Evolutionary conservation across 2,329 filamentous ascomycete genomes (phyloP).

Genomic region (Grosmannia serpens): DNA sequence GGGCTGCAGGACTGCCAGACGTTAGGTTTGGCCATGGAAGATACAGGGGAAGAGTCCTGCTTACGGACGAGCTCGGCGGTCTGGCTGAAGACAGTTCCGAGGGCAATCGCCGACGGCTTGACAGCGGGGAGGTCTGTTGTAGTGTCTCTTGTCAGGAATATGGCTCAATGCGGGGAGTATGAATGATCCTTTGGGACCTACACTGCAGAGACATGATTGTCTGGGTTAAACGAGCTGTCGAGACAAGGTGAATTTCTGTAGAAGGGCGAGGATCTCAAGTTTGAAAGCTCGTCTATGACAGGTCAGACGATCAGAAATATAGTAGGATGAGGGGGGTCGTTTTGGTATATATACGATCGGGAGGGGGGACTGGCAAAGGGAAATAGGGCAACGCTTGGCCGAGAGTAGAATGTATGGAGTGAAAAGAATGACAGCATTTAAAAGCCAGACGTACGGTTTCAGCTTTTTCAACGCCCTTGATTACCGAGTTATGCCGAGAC

Average conservation of each 20-base stretch:
- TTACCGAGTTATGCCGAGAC: background rate
- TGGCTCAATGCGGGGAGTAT: background rate
- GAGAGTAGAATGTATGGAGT: background rate
- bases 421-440: background rate
- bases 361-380: background rate
- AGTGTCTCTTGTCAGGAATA: background rate
- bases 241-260: background rate
- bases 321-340: background rate
- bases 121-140: constrained; percentile 54
- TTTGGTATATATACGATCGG: background rate
- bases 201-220: constrained; percentile 49
- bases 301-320: background rate
- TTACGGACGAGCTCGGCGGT: constrained; percentile 63
- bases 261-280: too few species aligned
- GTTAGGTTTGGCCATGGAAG: background rate
- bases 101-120: constrained; percentile 94
- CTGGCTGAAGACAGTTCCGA: constrained; percentile 95
- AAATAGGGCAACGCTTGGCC: background rate
- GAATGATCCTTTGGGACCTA: too few species aligned
- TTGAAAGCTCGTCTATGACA: background rate
- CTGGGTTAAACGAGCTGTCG: constrained; percentile 8
- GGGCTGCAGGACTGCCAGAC: constrained; percentile 55
- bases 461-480: background rate
- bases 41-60: constrained; percentile 7
- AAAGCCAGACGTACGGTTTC: background rate